A percentile compares a stretch with the other conserved stretches of the same genome.
Evolutionary conservation across 148 eudicot genomes (phyloP).

Genomic region (Rhododendron henanense): DNA sequence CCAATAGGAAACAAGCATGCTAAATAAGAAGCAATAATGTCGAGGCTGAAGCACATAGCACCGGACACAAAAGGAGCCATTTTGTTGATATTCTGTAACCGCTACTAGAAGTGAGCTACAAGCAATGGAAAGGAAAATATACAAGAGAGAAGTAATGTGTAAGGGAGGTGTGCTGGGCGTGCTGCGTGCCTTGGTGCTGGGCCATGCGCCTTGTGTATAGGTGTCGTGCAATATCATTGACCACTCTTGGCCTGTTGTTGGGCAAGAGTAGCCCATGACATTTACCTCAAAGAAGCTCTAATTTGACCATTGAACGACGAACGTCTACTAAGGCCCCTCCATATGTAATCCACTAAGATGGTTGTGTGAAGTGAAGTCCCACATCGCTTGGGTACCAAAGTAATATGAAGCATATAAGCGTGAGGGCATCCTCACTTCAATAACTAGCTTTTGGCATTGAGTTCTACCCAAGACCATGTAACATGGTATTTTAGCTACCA

Average conservation of each 20-base stretch:
- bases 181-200: background rate
- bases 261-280: background rate
- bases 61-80: background rate
- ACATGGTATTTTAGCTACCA: background rate
- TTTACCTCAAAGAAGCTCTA: background rate
- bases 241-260: background rate
- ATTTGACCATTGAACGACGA: background rate
- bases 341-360: background rate
- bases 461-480: background rate
- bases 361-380: no score
- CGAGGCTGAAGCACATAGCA: background rate
- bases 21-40: background rate
- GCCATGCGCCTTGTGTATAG: background rate
- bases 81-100: background rate
- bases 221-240: background rate
- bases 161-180: background rate
- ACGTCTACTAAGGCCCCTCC: background rate
- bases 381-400: background rate
- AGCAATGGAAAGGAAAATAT: background rate
- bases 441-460: background rate
- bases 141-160: background rate
- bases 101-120: background rate
- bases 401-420: no score
- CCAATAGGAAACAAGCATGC: background rate
- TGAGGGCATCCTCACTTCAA: background rate